A percentile compares a stretch with the other conserved stretches of the same genome.
phyloP scores from a whole-genome alignment of 805 yeast species.

The Metschnikowia picachoensis region DNA sequence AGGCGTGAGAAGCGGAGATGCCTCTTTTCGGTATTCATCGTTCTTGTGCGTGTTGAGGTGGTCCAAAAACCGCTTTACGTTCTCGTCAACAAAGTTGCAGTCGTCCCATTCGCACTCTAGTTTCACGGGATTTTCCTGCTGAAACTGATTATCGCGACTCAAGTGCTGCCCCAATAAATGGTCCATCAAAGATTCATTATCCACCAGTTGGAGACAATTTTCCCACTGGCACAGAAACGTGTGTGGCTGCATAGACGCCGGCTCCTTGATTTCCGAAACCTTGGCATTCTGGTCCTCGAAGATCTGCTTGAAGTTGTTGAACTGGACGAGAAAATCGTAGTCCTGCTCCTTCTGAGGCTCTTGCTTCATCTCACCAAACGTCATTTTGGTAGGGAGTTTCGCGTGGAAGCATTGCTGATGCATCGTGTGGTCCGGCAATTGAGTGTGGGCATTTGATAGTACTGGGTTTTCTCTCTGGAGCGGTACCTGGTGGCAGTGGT shows the following conservation, averaged over 20 bases:
- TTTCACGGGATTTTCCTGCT: constrained; percentile 5
- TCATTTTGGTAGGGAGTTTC: constrained; percentile 23
- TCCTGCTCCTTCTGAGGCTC: constrained; percentile 20
- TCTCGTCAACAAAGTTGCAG: constrained; percentile 57
- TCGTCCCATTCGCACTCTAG: constrained; percentile 72
- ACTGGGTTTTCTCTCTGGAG: neutral
- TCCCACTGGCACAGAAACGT: constrained; percentile 60
- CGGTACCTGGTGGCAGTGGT: constrained; percentile 29
- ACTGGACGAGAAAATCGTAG: constrained; percentile 36
- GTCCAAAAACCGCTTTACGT: constrained; percentile 49
- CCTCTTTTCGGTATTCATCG: neutral
- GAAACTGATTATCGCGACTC: constrained; percentile 39
- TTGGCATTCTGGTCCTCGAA: constrained; percentile 3
- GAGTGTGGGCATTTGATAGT: neutral
- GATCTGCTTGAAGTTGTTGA: constrained; percentile 27
- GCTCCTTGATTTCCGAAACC: neutral
- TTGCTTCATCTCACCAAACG: neutral
- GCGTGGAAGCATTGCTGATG: constrained; percentile 48
- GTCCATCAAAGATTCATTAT: constrained; percentile 27
- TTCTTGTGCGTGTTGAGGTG: constrained; percentile 44
- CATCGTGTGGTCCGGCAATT: constrained; percentile 8
- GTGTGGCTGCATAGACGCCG: neutral
- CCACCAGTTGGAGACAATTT: constrained; percentile 46
- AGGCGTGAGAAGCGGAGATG: constrained; percentile 11
- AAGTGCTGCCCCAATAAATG: constrained; percentile 49